A percentile compares a stretch with the other conserved stretches of the same genome.
Evolutionary conservation across 2,329 filamentous ascomycete species (phyloP).

Genomic region (Botrytis hyacinthi): DNA sequence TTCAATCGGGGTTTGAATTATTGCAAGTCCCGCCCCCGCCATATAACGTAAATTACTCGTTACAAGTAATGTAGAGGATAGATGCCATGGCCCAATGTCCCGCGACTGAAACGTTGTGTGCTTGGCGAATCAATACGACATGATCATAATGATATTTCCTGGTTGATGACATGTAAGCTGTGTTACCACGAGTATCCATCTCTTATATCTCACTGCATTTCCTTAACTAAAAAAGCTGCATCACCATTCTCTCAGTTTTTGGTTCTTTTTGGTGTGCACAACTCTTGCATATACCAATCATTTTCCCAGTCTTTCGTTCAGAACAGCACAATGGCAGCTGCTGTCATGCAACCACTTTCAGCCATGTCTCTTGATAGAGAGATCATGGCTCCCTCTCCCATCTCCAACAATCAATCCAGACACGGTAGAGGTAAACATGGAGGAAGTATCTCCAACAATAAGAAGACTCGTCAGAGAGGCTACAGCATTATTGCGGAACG

Average conservation of each 20-base stretch:
- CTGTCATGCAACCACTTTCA: conserved; percentile 35
- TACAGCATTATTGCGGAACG: conserved; percentile 46
- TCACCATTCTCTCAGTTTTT: not conserved
- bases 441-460: conserved; percentile 38
- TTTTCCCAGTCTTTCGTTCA: not conserved
- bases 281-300: not conserved
- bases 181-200: not conserved
- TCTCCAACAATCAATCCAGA: conserved; percentile 35
- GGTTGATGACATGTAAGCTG: not conserved
- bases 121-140: conserved; percentile 2
- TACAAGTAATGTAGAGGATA: not conserved
- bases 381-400: conserved; percentile 39
- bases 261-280: not conserved
- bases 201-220: not conserved
- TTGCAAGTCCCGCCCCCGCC: conserved; percentile 6
- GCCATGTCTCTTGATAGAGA: conserved; percentile 33
- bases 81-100: not conserved
- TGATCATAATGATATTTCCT: not conserved
- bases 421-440: conserved; percentile 38
- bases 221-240: not conserved
- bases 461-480: conserved; percentile 39
- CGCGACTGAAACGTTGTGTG: not conserved
- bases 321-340: conserved; percentile 34
- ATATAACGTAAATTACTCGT: not conserved
- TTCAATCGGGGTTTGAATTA: not conserved